These are phyloP conservation scores for Venturiaceae sp. DNA, from an alignment of 2,329 filamentous ascomycete species.

Conservation along the genomic window DNA sequence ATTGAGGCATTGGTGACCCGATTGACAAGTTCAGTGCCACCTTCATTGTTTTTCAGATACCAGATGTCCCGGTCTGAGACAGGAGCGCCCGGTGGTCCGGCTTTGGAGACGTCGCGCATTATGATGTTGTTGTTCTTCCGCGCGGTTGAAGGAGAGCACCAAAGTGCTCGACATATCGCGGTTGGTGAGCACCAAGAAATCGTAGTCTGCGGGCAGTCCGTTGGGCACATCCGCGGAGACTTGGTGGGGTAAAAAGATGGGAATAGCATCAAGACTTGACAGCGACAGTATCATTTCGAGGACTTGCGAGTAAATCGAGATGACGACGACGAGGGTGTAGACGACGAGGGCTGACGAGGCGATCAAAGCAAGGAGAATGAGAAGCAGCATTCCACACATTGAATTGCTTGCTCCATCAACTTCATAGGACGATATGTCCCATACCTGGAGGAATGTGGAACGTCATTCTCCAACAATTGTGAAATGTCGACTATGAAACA, in stretches of 20 bases:
- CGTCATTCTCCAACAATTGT: too few species aligned
- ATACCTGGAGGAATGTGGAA: too few species aligned
- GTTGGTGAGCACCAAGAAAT: not conserved
- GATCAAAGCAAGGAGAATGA: too few species aligned
- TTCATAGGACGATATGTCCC: too few species aligned
- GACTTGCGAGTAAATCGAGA: not conserved
- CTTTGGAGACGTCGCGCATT: not conserved
- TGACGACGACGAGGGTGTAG: too few species aligned
- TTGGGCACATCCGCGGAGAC: not conserved
- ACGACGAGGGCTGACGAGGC: too few species aligned
- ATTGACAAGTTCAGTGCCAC: too few species aligned
- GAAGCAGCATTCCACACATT: too few species aligned
- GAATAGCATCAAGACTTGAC: not conserved
- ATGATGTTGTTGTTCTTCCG: not conserved
- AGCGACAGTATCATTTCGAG: not conserved
- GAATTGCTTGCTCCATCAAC: too few species aligned
- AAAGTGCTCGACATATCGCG: not conserved
- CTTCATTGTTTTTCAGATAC: not conserved
- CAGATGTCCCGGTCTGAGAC: not conserved
- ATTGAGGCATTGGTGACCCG: not conserved
- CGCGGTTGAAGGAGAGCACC: not conserved
- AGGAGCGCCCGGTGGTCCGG: too few species aligned
- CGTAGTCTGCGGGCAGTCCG: too few species aligned
- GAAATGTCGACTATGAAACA: too few species aligned
- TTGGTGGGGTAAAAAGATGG: not conserved